Conservation (phyloP, 1,139 yeast species). For the Taiozyma sp. region DNA sequence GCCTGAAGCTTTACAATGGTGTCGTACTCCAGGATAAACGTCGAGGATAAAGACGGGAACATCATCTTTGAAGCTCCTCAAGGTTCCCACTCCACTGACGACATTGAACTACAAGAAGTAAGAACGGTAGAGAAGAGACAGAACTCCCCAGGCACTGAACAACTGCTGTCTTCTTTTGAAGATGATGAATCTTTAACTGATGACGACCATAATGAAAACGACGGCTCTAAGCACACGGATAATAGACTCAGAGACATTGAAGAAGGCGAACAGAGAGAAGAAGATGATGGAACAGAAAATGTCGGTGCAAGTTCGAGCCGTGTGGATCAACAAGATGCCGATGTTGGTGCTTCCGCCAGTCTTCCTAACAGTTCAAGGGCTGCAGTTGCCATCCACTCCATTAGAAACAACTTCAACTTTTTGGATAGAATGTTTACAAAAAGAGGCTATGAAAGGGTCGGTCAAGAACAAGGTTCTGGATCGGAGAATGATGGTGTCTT, state of each 20-base stretch:
- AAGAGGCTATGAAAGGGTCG: constrained; percentile 3
- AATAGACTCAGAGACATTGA: background rate
- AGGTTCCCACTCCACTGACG: constrained; percentile 1
- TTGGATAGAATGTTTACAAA: constrained; percentile 30
- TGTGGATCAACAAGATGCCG: background rate
- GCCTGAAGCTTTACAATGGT: constrained; percentile 1
- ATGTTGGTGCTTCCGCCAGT: background rate
- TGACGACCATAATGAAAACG: background rate
- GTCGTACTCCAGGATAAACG: constrained; percentile 1
- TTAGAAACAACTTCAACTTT: constrained; percentile 28
- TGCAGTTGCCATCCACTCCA: constrained; percentile 7
- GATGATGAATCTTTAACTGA: constrained; percentile 2
- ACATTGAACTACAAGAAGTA: constrained; percentile 9
- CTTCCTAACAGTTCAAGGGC: background rate
- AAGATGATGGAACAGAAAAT: background rate
- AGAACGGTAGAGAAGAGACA: background rate
- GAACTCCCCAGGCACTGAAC: background rate
- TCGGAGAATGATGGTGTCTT: constrained; percentile 82
- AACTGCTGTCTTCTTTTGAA: constrained; percentile 15
- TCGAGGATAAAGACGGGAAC: background rate
- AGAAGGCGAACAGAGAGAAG: constrained; percentile 2
- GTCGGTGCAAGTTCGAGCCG: background rate
- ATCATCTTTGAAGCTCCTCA: constrained; percentile 1
- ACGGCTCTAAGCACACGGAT: background rate
- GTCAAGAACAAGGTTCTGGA: constrained; percentile 37